These are phyloP conservation scores for Penicillium maclennaniae DNA, from an alignment of 495 filamentous ascomycete species.

Conservation along the genomic window DNA sequence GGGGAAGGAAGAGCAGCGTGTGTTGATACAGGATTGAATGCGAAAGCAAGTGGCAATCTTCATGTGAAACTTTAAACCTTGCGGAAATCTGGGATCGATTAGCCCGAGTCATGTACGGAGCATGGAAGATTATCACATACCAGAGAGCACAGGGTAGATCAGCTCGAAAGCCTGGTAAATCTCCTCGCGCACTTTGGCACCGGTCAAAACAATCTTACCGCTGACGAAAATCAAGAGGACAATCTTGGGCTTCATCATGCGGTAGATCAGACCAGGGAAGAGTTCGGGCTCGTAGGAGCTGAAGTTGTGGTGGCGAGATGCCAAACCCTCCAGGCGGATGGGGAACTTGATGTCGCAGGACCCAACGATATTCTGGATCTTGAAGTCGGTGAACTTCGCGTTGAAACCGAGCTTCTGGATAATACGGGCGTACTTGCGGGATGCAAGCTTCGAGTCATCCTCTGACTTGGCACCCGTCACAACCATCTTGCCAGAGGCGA, in stretches of 20 bases:
- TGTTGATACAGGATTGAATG: conserved; percentile 56
- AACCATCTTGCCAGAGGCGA: conserved; percentile 99
- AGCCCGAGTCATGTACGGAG: too few relatives aligned
- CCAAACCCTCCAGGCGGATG: conserved; percentile 92
- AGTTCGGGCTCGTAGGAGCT: conserved; percentile 97
- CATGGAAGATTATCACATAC: conserved; percentile 49
- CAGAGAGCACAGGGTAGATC: conserved; percentile 97
- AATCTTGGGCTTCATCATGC: conserved; percentile 99
- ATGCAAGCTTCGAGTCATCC: conserved; percentile 94
- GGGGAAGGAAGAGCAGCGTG: conserved; percentile 32
- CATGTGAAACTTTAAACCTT: conserved; percentile 49
- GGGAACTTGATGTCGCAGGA: conserved; percentile 99
- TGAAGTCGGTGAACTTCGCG: conserved; percentile 99
- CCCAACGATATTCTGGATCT: conserved; percentile 99
- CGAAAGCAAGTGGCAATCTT: conserved; percentile 31
- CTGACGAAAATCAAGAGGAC: conserved; percentile 98
- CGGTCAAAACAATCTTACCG: conserved; percentile 97
- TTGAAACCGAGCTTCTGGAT: conserved; percentile 99
- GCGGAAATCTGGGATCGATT: conserved; percentile 56
- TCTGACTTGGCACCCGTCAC: conserved; percentile 98
- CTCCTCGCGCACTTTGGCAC: conserved; percentile 97
- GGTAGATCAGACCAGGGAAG: conserved; percentile 98
- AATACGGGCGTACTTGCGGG: conserved; percentile 96
- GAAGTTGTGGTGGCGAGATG: conserved; percentile 97
- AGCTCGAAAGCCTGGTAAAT: conserved; percentile 98